Conservation (phyloP, 352 stramenopile species). For the Achlya hypogyna region DNA sequence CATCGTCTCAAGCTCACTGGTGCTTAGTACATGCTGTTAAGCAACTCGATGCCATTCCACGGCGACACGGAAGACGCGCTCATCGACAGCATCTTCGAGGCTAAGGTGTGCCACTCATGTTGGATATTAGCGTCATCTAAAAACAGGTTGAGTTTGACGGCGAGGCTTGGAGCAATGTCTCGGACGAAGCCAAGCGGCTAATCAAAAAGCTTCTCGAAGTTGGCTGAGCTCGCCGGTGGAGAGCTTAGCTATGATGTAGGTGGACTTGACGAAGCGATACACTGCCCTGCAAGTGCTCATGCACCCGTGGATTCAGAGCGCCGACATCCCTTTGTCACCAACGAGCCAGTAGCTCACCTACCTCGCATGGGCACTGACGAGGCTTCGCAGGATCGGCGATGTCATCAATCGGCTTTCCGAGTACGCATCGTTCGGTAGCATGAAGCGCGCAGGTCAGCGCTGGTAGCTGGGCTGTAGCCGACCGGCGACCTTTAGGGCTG, state of each 20-base stretch:
- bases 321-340: conserved; percentile 26
- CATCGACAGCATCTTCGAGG: conserved; percentile 64
- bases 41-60: conserved; percentile 62
- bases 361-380: background rate
- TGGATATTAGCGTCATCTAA: background rate
- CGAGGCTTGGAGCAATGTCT: conserved; percentile 47
- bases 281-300: conserved; percentile 52
- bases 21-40: conserved; percentile 69
- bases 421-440: conserved; percentile 47
- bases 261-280: conserved; percentile 38
- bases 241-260: conserved; percentile 23
- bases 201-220: conserved; percentile 70
- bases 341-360: conserved; percentile 29
- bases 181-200: conserved; percentile 50
- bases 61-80: conserved; percentile 58
- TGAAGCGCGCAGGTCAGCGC: conserved; percentile 18
- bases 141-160: conserved; percentile 32
- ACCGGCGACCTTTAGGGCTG: conserved; percentile 29
- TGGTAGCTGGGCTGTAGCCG: background rate
- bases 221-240: background rate
- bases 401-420: conserved; percentile 25
- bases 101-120: conserved; percentile 23
- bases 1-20: background rate
- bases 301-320: conserved; percentile 66
- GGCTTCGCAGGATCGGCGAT: background rate